These are phyloP conservation scores for Ciborinia camelliae DNA, from an alignment of 2,329 filamentous ascomycete genomes.

Conservation along the genomic window DNA sequence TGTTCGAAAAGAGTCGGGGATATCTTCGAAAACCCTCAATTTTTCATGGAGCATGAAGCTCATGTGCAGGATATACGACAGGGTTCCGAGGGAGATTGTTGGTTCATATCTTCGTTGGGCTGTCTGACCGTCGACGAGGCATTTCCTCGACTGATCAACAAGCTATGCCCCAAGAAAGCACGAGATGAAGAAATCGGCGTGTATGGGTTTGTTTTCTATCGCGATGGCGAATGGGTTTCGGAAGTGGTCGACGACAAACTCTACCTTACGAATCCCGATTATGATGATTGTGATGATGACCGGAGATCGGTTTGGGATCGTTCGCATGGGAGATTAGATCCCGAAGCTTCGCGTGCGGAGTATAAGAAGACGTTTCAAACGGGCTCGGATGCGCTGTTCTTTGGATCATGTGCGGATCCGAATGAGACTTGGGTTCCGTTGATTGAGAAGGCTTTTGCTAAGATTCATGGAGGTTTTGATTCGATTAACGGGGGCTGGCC, in stretches of 20 bases:
- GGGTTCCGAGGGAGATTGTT: conserved; percentile 77
- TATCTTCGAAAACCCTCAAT: conserved; percentile 72
- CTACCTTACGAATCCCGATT: conserved; percentile 75
- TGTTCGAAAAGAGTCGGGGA: conserved; percentile 62
- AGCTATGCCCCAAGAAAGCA: conserved; percentile 38
- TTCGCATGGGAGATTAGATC: conserved; percentile 21
- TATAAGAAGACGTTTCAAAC: conserved; percentile 44
- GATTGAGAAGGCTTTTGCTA: conserved; percentile 78
- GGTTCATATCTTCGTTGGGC: conserved; percentile 78
- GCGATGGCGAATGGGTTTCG: conserved; percentile 87
- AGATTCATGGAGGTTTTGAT: conserved; percentile 75
- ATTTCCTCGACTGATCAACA: conserved; percentile 46
- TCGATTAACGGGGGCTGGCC: conserved; percentile 68
- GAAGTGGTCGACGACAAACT: conserved; percentile 89
- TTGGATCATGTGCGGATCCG: conserved; percentile 68
- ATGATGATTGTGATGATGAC: conserved; percentile 67
- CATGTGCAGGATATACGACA: conserved; percentile 72
- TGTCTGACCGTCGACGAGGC: conserved; percentile 55
- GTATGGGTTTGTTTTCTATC: conserved; percentile 83
- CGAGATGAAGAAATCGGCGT: conserved; percentile 62
- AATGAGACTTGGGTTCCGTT: conserved; percentile 81
- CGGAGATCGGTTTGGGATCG: conserved; percentile 45
- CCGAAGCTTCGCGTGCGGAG: conserved; percentile 42
- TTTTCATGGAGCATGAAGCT: conserved; percentile 73
- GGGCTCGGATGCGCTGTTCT: conserved; percentile 72